Base-by-base conservation (phyloP, 225 moss, liverwort and hornwort species). In the Sphagnum tenellum region DNA sequence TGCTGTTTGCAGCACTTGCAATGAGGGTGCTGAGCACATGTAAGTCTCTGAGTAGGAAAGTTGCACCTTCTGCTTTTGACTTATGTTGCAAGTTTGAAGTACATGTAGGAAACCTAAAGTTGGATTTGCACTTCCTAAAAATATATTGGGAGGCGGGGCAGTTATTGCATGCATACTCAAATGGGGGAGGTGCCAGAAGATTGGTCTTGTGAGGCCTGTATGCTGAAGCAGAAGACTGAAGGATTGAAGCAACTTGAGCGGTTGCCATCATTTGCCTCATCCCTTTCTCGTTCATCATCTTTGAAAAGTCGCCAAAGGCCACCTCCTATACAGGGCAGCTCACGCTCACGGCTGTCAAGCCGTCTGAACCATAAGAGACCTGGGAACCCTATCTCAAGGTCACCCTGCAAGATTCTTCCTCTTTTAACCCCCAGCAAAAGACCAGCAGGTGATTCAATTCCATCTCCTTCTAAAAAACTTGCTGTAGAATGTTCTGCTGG, bases 1-100 rank as follows among this genome's bases (percentile, higher is more conserved):
- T 46, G 89, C 89, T 71, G 76, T 90, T 58, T 98, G 98, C 76
- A 89, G 82, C 73, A 74, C 79, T 55, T 98, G 98, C 80, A 90
- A 77, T 63, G 98, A 98, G 74, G 98, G 98, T 64, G 98, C 98
- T 67, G 98, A 98, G 71, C 98, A 98, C 59, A 89, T 82, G 98
- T 98, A 74, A 75, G 96, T 88, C 70, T 63, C 58, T 14, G 52
- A 10, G 45, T 9, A 9, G 14, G 61, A n/a, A 5, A 11, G 5
- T 12, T 61, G 29, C 29, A 29, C 29, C 58, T 44, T 58, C 12
- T 13, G 58, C n/a, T 10, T 13, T 10, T 13, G n/a, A 58, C 8
- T n/a, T 29, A 29, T 29, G 29, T 29, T 29, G 29, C 29, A 29
- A 29, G 29, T 29, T 29, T 29, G 29, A 29, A 29, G 29, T 29